Percentiles rank a stretch among this genome's conserved stretches.
These are phyloP conservation scores for Leccinum fibrillosum DNA, from an alignment of 768 basidiomycete genomes.

Conservation along the genomic window DNA sequence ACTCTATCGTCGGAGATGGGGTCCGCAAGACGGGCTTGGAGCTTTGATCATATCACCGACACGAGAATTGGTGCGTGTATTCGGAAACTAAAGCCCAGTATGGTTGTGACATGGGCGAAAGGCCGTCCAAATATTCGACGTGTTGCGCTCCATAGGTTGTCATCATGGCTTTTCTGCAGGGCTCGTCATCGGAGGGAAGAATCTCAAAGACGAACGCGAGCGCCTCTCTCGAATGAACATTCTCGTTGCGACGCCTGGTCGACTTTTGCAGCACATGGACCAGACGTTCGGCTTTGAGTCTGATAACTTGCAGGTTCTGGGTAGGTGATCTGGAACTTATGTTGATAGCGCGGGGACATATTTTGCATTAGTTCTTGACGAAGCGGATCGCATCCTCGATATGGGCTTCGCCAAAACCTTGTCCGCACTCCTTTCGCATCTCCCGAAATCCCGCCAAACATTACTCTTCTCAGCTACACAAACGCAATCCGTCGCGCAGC, in stretches of 20 bases:
- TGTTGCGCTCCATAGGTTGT: conserved; percentile 88
- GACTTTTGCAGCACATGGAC: conserved; percentile 96
- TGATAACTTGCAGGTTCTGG: conserved; percentile 86
- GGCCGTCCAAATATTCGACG: conserved; percentile 99
- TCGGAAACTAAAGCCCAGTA: not conserved
- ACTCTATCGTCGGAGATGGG: conserved; percentile 65
- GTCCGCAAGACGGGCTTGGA: conserved; percentile 72
- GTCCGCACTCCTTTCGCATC: conserved; percentile 86
- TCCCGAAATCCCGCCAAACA: conserved; percentile 90
- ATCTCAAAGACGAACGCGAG: conserved; percentile 87
- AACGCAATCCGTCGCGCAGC: conserved; percentile 81
- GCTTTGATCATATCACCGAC: conserved; percentile 94
- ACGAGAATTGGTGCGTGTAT: conserved; percentile 71
- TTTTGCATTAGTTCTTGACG: conserved; percentile 72
- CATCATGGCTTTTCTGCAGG: conserved; percentile 93
- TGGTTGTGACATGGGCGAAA: conserved; percentile 28
- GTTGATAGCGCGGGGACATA: not conserved
- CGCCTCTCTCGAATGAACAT: conserved; percentile 94
- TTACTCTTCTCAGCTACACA: conserved; percentile 97
- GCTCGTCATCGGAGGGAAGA: conserved; percentile 95
- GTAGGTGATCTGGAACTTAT: conserved; percentile 41
- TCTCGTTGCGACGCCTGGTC: conserved; percentile 94
- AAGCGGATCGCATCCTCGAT: conserved; percentile 95
- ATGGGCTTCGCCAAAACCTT: conserved; percentile 92
- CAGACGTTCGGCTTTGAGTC: conserved; percentile 94